Conservation (phyloP, 169 alveolate species). For the Plasmodium cynomolgi region DNA sequence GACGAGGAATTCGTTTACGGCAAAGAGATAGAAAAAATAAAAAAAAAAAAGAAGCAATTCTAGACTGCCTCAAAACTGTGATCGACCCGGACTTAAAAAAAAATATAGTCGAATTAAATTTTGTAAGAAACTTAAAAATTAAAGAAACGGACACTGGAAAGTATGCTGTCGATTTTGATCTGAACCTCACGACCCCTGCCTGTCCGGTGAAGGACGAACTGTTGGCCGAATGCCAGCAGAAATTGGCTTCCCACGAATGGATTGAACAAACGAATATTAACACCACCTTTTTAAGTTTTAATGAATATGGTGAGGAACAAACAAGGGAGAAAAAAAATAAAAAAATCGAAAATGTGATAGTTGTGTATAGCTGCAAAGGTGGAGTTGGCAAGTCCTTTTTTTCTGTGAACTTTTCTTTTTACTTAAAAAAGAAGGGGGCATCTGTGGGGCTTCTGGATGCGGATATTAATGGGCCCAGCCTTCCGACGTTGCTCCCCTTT, state of each 20-base stretch:
- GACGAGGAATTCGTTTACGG: constrained; percentile 73
- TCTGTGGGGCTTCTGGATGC: constrained; percentile 96
- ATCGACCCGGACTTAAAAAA: constrained; percentile 87
- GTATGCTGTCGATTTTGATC: constrained; percentile 77
- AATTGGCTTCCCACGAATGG: constrained; percentile 76
- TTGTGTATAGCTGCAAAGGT: constrained; percentile 97
- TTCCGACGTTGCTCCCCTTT: constrained; percentile 93
- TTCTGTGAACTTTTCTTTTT: constrained; percentile 91
- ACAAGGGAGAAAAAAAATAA: background rate
- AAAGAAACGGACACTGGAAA: constrained; percentile 59
- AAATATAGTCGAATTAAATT: constrained; percentile 85
- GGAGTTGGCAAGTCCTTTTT: constrained; percentile 97
- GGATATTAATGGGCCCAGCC: constrained; percentile 97
- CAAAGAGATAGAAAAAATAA: constrained; percentile 34
- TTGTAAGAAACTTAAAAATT: constrained; percentile 81
- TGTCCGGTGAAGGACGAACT: constrained; percentile 87
- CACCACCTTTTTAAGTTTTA: constrained; percentile 28
- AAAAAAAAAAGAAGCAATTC: constrained; percentile 63
- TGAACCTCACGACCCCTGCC: constrained; percentile 88
- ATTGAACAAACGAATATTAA: constrained; percentile 76
- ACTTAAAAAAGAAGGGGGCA: constrained; percentile 88
- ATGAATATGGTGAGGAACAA: background rate
- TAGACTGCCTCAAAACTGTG: constrained; percentile 76
- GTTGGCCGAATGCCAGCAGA: constrained; percentile 74
- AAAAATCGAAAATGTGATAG: constrained; percentile 87